These are phyloP conservation scores for Ceratobasidium sp. DNA, from an alignment of 1,284 basidiomycete species.

Conservation along the genomic window DNA sequence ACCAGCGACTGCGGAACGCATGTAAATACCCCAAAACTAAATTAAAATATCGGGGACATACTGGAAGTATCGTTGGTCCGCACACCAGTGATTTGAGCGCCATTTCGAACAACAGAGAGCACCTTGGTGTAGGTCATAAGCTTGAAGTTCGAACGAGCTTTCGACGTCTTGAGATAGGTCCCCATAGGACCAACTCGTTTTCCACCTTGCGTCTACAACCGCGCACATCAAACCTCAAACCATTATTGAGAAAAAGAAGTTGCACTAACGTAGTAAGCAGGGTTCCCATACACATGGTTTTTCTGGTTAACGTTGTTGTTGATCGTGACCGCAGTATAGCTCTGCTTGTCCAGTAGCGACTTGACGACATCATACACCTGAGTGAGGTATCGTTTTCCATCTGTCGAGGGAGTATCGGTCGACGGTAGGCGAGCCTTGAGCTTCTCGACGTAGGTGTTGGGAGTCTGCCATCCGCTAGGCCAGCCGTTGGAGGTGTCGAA, in stretches of 20 bases:
- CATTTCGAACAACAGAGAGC: slow-evolving; percentile 66
- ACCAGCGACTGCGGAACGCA: slow-evolving; percentile 56
- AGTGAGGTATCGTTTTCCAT: slow-evolving; percentile 69
- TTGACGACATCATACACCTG: slow-evolving; percentile 61
- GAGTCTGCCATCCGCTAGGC: slow-evolving; percentile 66
- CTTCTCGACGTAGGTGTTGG: slow-evolving; percentile 62
- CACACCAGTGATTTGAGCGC: slow-evolving; percentile 67
- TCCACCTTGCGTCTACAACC: slow-evolving; percentile 63
- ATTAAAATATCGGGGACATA: not conserved
- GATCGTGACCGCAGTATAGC: slow-evolving; percentile 64
- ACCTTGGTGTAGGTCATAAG: slow-evolving; percentile 63
- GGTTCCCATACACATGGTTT: slow-evolving; percentile 69
- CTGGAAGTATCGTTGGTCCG: slow-evolving; percentile 65
- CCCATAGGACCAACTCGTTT: slow-evolving; percentile 69
- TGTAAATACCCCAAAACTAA: not conserved
- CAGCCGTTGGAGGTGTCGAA: slow-evolving; percentile 65
- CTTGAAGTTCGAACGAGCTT: slow-evolving; percentile 63
- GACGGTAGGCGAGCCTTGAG: slow-evolving; percentile 64
- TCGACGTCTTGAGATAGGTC: slow-evolving; percentile 68
- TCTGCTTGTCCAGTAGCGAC: slow-evolving; percentile 60
- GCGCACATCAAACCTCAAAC: not conserved
- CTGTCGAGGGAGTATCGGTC: slow-evolving; percentile 68
- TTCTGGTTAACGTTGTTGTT: slow-evolving; percentile 66
- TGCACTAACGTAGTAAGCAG: slow-evolving; percentile 63
- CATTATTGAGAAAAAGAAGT: not conserved